Base-by-base conservation (phyloP, 768 basidiomycete species). In the Russula compacta region DNA sequence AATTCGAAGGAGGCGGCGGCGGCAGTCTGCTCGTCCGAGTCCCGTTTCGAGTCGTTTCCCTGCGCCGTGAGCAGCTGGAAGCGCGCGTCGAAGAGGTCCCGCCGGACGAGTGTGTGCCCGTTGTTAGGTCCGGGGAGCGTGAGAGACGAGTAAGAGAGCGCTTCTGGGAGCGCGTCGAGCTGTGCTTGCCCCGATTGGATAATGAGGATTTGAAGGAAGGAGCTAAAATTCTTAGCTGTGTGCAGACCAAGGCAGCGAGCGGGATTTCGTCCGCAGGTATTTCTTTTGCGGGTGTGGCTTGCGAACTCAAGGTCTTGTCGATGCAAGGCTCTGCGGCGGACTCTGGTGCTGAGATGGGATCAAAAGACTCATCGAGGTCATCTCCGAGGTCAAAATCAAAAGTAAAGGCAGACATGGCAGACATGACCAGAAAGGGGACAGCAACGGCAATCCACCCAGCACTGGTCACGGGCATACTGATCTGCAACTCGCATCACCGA, bases 81-180 rank as follows among this genome's bases (percentile, higher is more conserved):
- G n/a, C 94, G 83, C 0, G 90, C 95, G 72, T 99, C 95, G 69
- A 92, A 98, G 6, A 98, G 77, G 73, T 98, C 95, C 60, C 95
- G 80, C 14, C 93, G 84, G 4, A 83, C 74, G 32, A 98, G 75
- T 0, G 69, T 66, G 0, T 75, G 71, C 10, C 19, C 9, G 15
- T 6, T 11, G 0, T 15, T 3, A 47, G 56, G 24, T 42, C 1
- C 69, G 2, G 83, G 80, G 4, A 88, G 72, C 3, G 72, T 68
- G 14, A 94, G 66, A 3, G 89, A 85, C 0, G 95, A 92, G 70
- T 87, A 94, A 0, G 92, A 92, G 64, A 98, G 83, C 11, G 80
- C 72, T 2, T 80, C 75, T 0, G 94, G 93, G 6, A 95, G 77
- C 4, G 77, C 72, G 55, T 80, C 76, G 56, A 94, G 71, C 92